Percentiles rank a stretch among this genome's conserved stretches.
These are phyloP conservation scores for Triangularia verruculosa DNA, from an alignment of 2,329 filamentous ascomycete species.

Conservation along the genomic window DNA sequence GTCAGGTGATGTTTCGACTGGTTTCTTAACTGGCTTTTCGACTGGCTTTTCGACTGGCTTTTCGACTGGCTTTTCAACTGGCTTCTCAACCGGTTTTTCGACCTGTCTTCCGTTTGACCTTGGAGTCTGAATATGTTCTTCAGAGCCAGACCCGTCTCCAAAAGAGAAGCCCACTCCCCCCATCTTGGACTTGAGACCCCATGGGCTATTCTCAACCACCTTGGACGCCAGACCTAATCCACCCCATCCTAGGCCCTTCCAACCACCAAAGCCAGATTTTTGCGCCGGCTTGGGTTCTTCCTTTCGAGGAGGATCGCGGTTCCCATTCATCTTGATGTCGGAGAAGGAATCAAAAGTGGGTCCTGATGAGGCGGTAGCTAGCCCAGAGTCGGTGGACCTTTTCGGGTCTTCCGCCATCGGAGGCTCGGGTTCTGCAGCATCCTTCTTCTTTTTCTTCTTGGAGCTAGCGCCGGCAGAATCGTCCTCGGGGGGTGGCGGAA, in stretches of 20 bases:
- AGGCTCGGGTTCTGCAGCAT: conserved; percentile 25
- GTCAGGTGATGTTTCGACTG: not conserved
- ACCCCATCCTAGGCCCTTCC: conserved; percentile 33
- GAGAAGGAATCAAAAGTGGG: conserved; percentile 57
- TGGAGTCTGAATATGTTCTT: conserved; percentile 7
- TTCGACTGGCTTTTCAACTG: conserved; percentile 25
- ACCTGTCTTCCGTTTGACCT: not conserved
- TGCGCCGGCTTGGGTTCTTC: not conserved
- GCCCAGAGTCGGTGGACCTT: conserved; percentile 21
- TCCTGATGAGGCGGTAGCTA: conserved; percentile 3
- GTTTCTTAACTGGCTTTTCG: not conserved
- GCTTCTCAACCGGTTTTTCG: conserved; percentile 7
- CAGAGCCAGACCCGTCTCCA: conserved; percentile 41
- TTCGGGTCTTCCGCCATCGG: conserved; percentile 27
- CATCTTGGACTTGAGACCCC: conserved; percentile 54
- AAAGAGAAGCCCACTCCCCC: conserved; percentile 44
- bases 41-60: conserved; percentile 29
- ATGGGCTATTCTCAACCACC: conserved; percentile 47
- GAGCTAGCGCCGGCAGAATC: conserved; percentile 36
- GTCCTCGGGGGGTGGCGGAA: conserved; percentile 37
- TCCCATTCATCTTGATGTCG: conserved; percentile 65
- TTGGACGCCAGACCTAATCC: conserved; percentile 40
- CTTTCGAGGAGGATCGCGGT: conserved; percentile 42
- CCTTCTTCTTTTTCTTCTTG: conserved; percentile 57
- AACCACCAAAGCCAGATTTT: not conserved